Base-by-base conservation (phyloP, 176 grass and related monocot genomes). In the Aegilops umbellulata region DNA sequence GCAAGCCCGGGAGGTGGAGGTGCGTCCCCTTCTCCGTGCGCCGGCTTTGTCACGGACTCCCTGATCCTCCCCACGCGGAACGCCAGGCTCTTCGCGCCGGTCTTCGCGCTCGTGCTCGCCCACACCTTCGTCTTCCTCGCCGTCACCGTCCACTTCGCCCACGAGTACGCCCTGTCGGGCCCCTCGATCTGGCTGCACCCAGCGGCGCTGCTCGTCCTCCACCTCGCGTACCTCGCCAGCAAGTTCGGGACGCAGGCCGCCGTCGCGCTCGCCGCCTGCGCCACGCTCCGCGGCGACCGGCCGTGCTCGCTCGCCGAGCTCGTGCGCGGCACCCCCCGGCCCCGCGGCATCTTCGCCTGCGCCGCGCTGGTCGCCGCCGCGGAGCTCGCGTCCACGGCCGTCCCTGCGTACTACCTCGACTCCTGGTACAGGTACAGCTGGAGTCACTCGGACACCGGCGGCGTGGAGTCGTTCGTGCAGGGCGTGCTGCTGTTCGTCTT, bases 41-140 rank as follows among this genome's bases (percentile, higher is more conserved):
- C 71, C 7, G 26, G 71, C 71, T 74, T 74, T 41, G 71, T 74
- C 14, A 8, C 44, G 79, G 86, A 87, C 22, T 38, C 70, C 8
- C 27, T 82, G 30, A 71, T 87, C 69, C 86, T 87, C 44, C 86
- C 86, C 44, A 82, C 79, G 3, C 79, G 73, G 22, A 81, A 87
- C 69, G 46, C 0, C 11, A 3, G 11, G 12, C 79, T 87, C 23
- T 87, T 87, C 8, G 60, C 31, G 1, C 24, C 44, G n/a, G 55
- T 22, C 24, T 67, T 75, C 70, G 23, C 65, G 30, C 69, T 87
- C 31, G 51, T 87, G 7, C 75, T 82, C 79, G 16, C 79, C 42
- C 79, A 82, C 69, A 76, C 79, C 60, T 76, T 82, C 38, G 0
- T 16, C 78, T 87, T 39, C 69, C 32, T 82, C 60, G 30, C 38